A percentile compares a stretch with the other conserved stretches of the same genome.
Conservation (phyloP, 148 eudicot genomes). For the Vaccinium corymbosum region DNA sequence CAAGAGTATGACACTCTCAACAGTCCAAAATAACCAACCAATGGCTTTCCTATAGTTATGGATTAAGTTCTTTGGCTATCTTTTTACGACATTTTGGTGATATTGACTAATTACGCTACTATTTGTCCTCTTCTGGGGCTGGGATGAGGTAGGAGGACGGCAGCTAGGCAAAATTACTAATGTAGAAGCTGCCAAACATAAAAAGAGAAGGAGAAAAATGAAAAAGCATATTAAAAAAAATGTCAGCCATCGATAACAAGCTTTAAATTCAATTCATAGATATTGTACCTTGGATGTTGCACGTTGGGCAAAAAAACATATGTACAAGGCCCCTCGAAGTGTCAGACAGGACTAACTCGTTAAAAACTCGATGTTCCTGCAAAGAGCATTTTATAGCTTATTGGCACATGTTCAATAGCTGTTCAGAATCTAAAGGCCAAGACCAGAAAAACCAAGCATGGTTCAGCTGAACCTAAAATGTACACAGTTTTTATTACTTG, state of each 20-base stretch:
- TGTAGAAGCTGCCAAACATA: neutral
- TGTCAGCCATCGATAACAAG: neutral
- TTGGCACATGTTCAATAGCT: neutral
- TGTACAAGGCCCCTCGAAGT: conserved; percentile 85
- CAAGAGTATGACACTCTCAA: neutral
- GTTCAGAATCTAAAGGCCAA: neutral
- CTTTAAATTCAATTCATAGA: neutral
- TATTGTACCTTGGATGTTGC: conserved; percentile 75
- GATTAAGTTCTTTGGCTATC: neutral
- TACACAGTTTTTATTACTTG: neutral
- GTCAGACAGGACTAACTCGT: conserved; percentile 54
- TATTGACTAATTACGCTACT: neutral
- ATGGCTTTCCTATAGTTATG: neutral
- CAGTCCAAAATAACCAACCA: neutral
- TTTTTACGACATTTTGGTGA: neutral
- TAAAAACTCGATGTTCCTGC: conserved; percentile 68
- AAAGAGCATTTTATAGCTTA: conserved; percentile 13
- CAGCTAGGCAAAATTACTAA: neutral
- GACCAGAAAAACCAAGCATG: conserved; percentile 2
- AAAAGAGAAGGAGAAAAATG: neutral
- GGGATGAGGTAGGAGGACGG: neutral
- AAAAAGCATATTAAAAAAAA: neutral
- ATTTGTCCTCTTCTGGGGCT: neutral
- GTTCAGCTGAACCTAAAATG: neutral
- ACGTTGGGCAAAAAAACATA: conserved; percentile 76